phyloP scores from a whole-genome alignment of 306 rosid species.

The Castanea crenata region DNA sequence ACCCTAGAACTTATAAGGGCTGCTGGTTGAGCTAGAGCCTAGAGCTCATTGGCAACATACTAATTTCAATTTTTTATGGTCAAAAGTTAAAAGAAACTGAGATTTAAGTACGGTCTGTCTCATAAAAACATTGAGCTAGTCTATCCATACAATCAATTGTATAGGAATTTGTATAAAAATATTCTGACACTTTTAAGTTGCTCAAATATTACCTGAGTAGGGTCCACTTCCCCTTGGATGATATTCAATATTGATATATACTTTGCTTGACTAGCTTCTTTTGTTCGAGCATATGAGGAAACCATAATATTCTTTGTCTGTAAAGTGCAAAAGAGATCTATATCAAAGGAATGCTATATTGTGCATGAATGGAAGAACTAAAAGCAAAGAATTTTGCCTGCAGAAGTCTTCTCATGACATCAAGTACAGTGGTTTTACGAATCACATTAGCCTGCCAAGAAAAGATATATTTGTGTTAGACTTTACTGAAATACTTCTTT shows the following conservation, averaged over 20 bases:
- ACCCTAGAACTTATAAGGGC: too few relatives aligned
- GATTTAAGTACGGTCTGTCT: neutral
- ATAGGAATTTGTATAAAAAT: neutral
- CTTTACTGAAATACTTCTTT: slow-evolving; percentile 9
- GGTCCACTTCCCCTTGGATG: slow-evolving; percentile 99
- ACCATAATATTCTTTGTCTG: slow-evolving; percentile 99
- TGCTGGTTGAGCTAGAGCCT: too few relatives aligned
- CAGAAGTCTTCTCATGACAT: slow-evolving; percentile 97
- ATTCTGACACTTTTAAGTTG: neutral
- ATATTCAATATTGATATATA: slow-evolving; percentile 96
- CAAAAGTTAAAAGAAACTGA: neutral
- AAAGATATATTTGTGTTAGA: slow-evolving; percentile 21
- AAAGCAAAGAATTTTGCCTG: slow-evolving; percentile 54
- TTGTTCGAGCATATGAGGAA: slow-evolving; percentile 94
- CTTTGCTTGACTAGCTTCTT: slow-evolving; percentile 99
- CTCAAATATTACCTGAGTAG: slow-evolving; percentile 72
- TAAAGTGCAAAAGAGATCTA: slow-evolving; percentile 38
- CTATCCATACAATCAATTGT: neutral
- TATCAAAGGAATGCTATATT: slow-evolving; percentile 20
- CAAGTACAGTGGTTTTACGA: slow-evolving; percentile 97
- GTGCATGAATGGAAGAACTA: slow-evolving; percentile 7
- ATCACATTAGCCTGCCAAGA: slow-evolving; percentile 84
- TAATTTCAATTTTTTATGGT: neutral
- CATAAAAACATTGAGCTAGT: neutral
- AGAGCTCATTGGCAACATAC: too few relatives aligned